Evolutionary conservation across 2,329 filamentous ascomycete genomes (phyloP).

Genomic region (Sphaceloma murrayae): DNA sequence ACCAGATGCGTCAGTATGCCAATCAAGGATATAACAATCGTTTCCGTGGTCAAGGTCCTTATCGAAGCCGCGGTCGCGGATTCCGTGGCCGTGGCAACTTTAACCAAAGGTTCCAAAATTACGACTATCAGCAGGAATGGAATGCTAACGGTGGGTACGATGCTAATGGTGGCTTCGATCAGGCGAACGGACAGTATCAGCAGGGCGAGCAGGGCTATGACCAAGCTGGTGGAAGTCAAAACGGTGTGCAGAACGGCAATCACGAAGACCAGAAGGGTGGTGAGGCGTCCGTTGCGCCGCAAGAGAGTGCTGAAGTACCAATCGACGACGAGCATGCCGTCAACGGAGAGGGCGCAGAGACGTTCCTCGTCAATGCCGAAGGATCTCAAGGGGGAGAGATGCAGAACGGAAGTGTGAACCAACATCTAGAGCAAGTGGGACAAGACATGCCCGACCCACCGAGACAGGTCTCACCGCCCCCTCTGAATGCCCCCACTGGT

Average conservation of each 20-base stretch:
- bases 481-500: constrained; percentile 64
- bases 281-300: too few relatives aligned
- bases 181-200: neutral
- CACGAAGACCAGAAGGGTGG: constrained; percentile 7
- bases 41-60: constrained; percentile 59
- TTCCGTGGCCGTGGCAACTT: constrained; percentile 23
- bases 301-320: too few relatives aligned
- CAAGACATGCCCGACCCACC: constrained; percentile 9
- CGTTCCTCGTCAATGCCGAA: too few relatives aligned
- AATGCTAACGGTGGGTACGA: neutral
- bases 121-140: constrained; percentile 13
- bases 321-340: neutral
- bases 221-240: neutral
- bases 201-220: neutral
- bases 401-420: too few relatives aligned
- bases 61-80: constrained; percentile 36
- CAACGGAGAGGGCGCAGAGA: constrained; percentile 13
- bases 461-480: constrained; percentile 22
- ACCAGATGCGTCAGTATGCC: constrained; percentile 43
- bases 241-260: neutral
- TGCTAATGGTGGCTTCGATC: neutral
- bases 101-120: constrained; percentile 21
- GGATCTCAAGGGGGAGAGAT: too few relatives aligned
- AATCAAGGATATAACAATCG: constrained; percentile 60
- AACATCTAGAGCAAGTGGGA: constrained; percentile 14